Conservation (phyloP, 1,139 yeast genomes). For the Suhomyces maxii region DNA sequence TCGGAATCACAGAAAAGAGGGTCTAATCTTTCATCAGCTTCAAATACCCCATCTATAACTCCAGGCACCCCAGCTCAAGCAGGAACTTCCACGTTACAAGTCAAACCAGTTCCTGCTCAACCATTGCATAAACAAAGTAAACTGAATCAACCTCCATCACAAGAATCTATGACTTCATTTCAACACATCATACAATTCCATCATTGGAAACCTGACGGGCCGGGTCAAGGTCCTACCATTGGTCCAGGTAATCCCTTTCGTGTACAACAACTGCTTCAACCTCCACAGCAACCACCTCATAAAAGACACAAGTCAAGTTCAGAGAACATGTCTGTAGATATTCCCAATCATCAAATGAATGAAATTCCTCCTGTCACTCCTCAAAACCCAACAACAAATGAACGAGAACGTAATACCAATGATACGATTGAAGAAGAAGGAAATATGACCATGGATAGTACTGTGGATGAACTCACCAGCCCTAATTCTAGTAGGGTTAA, state of each 20-base stretch:
- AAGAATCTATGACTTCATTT: constrained; percentile 52
- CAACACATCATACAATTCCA: constrained; percentile 55
- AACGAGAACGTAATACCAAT: constrained; percentile 5
- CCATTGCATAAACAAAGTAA: constrained; percentile 40
- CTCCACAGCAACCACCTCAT: constrained; percentile 13
- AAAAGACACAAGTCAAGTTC: constrained; percentile 23
- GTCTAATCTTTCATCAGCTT: constrained; percentile 9
- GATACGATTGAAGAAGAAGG: constrained; percentile 14
- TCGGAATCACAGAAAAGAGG: constrained; percentile 2
- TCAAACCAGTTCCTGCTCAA: constrained; percentile 47
- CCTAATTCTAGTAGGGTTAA: constrained; percentile 9
- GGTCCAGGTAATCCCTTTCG: constrained; percentile 13
- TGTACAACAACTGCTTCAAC: constrained; percentile 12
- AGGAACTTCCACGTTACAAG: constrained; percentile 42
- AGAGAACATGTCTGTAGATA: constrained; percentile 18
- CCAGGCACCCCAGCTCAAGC: constrained; percentile 15
- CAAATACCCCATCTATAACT: constrained; percentile 21
- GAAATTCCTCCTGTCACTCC: constrained; percentile 8
- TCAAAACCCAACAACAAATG: neutral
- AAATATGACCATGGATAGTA: constrained; percentile 15
- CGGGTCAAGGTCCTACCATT: constrained; percentile 18
- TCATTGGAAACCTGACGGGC: constrained; percentile 51
- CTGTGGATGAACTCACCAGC: constrained; percentile 11
- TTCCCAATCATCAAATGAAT: constrained; percentile 6
- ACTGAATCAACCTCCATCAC: constrained; percentile 42